Evolutionary conservation across 2,329 filamentous ascomycete genomes (phyloP), one percentile per base, ranked within the genome.

Genomic region (Calycina herbarum): DNA sequence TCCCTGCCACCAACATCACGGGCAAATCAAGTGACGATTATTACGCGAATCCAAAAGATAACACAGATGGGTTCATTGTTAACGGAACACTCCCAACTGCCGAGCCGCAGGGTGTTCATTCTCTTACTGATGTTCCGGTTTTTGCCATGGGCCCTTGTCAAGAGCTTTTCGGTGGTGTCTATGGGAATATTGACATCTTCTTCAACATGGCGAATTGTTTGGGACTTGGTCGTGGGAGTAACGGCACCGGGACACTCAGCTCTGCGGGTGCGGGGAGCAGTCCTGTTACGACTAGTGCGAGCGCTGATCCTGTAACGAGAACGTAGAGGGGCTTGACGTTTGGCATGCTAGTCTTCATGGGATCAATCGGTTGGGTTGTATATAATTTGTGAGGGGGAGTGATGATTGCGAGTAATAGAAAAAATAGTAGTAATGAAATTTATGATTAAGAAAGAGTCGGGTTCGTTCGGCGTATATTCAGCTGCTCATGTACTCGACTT

Each of bases 71-170:
- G 3, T 89, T 93, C 77, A 73, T 92, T 63, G 80, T 93, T 70
- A 94, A 94, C 73, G 92, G 92, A 60, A 94, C 90, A 0, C 78
- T 95, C 20, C 85, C 88, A 0, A 83, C 86, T 1, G 78, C 77
- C 63, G 85, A 89, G 72, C 76, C 82, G 51, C 85, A 90, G 79
- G 92, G 90, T 60, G 90, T 93, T 20, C 90, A 93, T 80, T 91
- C 87, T 29, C 80, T 93, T 68, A 93, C 90, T 0, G 90, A 93
- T 72, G 90, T 93, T 38, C 88, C 90, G 1, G 89, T 95, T 24
- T 94, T 91, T 73, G 89, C 91, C 1, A 84, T 85, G 80, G 92
- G 92, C 0, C 92, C 92, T 5, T 94, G 92, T 79, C 89, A 93
- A 77, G 88, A 92, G 72, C 79, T 84, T 15, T 95, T 95, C 75